These are phyloP conservation scores for Pseudisothecium myosuroides DNA, from an alignment of 225 moss, liverwort and hornwort species.

Conservation along the genomic window DNA sequence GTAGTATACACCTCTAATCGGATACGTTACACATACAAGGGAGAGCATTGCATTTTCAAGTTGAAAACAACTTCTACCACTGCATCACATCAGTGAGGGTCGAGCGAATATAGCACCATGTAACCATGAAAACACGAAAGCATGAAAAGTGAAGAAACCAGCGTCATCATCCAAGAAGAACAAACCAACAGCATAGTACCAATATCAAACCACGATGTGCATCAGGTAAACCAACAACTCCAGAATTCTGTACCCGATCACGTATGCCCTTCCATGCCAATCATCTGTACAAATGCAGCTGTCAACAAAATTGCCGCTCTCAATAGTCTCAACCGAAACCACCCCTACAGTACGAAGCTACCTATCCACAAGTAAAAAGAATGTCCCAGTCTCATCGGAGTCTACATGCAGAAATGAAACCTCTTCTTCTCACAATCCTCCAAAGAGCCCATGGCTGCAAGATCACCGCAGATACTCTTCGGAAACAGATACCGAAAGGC, in stretches of 20 bases:
- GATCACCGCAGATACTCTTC: neutral
- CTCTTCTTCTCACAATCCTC: neutral
- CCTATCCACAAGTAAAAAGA: neutral
- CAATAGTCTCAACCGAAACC: neutral
- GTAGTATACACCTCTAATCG: neutral
- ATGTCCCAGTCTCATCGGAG: neutral
- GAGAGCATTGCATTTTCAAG: neutral
- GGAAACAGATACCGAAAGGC: conserved; percentile 70
- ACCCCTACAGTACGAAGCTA: neutral
- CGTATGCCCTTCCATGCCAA: neutral
- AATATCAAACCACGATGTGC: neutral
- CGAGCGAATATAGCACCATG: neutral
- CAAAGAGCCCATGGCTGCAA: neutral
- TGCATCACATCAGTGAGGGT: neutral
- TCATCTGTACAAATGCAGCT: conserved; percentile 22
- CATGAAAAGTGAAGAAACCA: neutral
- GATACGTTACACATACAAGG: too few relatives aligned
- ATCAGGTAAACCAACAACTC: neutral
- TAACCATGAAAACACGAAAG: neutral
- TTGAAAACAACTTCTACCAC: too few relatives aligned
- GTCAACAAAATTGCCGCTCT: conserved; percentile 5
- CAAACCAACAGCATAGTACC: neutral
- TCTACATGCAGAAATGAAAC: neutral
- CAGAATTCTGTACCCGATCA: neutral
- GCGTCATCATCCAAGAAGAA: neutral